Evolutionary conservation across 2,329 filamentous ascomycete genomes (phyloP), one percentile per base, ranked within the genome.

Genomic region (Exophiala bonariae): DNA sequence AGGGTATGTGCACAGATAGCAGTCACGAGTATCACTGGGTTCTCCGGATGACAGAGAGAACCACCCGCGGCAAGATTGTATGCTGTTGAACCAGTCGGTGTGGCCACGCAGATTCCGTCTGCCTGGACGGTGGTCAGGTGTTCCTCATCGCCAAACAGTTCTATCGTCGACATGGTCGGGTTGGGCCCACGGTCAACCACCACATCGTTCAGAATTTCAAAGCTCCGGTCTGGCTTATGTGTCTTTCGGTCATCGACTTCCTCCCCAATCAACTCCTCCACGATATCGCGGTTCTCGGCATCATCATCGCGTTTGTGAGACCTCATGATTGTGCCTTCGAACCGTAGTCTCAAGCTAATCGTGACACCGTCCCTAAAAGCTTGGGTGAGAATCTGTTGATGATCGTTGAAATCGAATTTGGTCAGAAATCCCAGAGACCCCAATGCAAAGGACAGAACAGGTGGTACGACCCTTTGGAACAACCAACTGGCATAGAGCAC

Each of bases 61-160:
- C 92, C 92, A n/a, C 93, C 93, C 0, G 92, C 91, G 0, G 91
- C 92, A 16, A 97, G 83, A 63, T 96, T 96, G 71, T 97, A 97
- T 14, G 92, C 92, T 11, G 92, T 97, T 4, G 87, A 93, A 11
- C 92, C 93, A 0, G 93, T 97, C 0, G 92, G 93, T 4, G 92
- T 97, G 1, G 92, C 90, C 18, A 97, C 87, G 63, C 90, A 96
- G 49, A 97, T 82, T 10, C 92, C 92, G 64, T 97, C 93, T 18
- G 92, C 93, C 57, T 93, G 85, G 5, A 97, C 82, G 0, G 90
- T 95, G 0, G 93, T 96, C 66, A 96, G 93, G 68, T 96, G 90
- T 66, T 95, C 89, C 60, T 96, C 89, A 60, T 96, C 92, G 16
- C 90, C 91, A 64, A 96, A 96, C 19, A 97, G 79, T 64, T 97